Evolutionary conservation across 2,329 filamentous ascomycete genomes (phyloP).

Genomic region (Colletotrichum echinochloae): DNA sequence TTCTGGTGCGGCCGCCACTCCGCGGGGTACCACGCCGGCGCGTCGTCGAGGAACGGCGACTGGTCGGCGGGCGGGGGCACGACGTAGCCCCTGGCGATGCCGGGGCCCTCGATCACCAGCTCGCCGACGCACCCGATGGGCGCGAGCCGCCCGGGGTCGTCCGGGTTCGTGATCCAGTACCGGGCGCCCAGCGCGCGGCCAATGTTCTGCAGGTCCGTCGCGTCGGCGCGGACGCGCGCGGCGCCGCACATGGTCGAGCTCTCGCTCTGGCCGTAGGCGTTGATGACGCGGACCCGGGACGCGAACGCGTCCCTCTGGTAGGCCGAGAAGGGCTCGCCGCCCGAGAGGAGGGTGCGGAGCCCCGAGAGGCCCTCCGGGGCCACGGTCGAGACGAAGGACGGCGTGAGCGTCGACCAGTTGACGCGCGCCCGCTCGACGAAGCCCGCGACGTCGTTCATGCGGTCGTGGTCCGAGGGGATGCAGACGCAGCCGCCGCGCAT

Average conservation of each 20-base stretch:
- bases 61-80: constrained; percentile 3
- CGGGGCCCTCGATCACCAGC: constrained; percentile 16
- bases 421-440: constrained; percentile 63
- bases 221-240: neutral
- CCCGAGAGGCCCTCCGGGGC: constrained; percentile 51
- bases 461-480: constrained; percentile 51
- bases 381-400: constrained; percentile 63
- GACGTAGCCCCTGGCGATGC: constrained; percentile 18
- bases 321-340: constrained; percentile 44
- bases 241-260: constrained; percentile 27
- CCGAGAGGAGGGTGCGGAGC: constrained; percentile 50
- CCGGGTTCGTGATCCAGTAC: constrained; percentile 6
- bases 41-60: constrained; percentile 7
- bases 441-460: constrained; percentile 60
- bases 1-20: neutral
- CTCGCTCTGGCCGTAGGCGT: constrained; percentile 46
- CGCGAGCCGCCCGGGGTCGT: neutral
- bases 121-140: constrained; percentile 22
- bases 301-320: constrained; percentile 41
- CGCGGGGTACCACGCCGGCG: constrained; percentile 9
- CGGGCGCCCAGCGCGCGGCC: constrained; percentile 14
- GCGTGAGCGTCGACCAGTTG: constrained; percentile 67
- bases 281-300: constrained; percentile 39
- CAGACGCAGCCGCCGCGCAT: constrained; percentile 54
- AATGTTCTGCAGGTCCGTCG: constrained; percentile 14